phyloP scores from a whole-genome alignment of 2,329 filamentous ascomycete genomes.

The Aureobasidium sp. region DNA sequence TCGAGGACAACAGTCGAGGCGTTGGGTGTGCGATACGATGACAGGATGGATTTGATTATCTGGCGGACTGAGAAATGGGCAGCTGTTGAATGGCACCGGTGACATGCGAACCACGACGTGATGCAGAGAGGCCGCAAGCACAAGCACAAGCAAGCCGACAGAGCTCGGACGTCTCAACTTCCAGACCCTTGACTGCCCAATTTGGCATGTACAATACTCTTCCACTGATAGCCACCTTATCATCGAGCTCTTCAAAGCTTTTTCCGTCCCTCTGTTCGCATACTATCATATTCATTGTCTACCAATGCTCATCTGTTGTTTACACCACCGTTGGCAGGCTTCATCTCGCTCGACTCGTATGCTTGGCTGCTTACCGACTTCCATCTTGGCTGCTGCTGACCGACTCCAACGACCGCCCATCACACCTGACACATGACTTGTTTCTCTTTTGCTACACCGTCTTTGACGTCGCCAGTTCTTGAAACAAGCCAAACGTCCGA shows the following conservation, averaged over 20 bases:
- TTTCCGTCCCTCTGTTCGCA: neutral
- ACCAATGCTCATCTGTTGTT: neutral
- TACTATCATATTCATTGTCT: neutral
- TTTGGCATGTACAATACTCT: neutral
- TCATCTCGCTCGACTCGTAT: neutral
- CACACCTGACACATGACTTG: neutral
- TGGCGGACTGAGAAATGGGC: neutral
- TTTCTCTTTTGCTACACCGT: neutral
- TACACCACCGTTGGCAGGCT: neutral
- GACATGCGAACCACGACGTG: neutral
- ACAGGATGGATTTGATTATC: neutral
- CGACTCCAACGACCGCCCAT: neutral
- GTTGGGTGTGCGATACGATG: neutral
- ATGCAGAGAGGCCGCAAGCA: neutral
- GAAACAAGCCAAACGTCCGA: neutral
- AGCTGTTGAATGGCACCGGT: neutral
- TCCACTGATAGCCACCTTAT: neutral
- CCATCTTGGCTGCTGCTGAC: slow-evolving; percentile 3
- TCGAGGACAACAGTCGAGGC: neutral
- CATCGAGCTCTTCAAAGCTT: neutral
- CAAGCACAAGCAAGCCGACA: neutral
- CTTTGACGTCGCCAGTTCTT: neutral
- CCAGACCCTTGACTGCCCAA: slow-evolving; percentile 2
- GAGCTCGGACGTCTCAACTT: neutral
- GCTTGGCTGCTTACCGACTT: neutral